Base-by-base conservation (phyloP, 176 grass and related monocot species). In the Musa schizocarpa region DNA sequence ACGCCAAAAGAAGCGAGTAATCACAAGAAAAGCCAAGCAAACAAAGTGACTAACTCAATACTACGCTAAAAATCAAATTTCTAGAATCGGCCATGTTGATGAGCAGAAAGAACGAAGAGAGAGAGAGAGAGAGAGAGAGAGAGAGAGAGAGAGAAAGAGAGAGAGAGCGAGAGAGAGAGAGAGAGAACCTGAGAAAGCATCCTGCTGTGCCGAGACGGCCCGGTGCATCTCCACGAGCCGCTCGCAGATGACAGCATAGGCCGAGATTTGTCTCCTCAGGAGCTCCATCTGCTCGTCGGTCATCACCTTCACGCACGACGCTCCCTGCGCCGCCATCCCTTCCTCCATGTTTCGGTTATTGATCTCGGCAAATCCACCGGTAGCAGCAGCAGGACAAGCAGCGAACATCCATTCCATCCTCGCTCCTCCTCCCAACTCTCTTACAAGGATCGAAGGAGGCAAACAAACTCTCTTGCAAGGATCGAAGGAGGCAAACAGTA, bases 171-270 rank as follows among this genome's bases (percentile, higher is more conserved):
- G 22, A 22, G 22, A 43, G 34, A 43, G 34, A 11, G n/a, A 65
- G 10, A 17, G 13, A 54, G 61, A 20, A 92, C 93, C 93, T 82
- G 87, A 81, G 61, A 96, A 85, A 68, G 87, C 81, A 62, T 90
- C 90, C 83, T 92, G 89, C 64, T 96, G 87, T 11, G 86, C 90
- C 34, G 83, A 85, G 72, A 92, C 71, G 43, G 83, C 63, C 70
- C 85, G 87, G 83, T 96, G 90, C 93, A 96, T 96, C 67, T 92
- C 93, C 65, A 92, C 90, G 53, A 96, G 86, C 76, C 86, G 83
- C 77, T 96, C 93, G 79, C 90, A 96, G 69, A 96, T 96, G 76
- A 85, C 84, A 71, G 93, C 89, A 83, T 96, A 96, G 62, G 62
- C 62, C 21, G 62, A 23, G 62, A 65, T 65, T 65, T 65, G 62